A percentile compares a stretch with the other conserved stretches of the same genome.
phyloP scores from a whole-genome alignment of 495 filamentous ascomycete genomes.

The Penicillium paxilli region DNA sequence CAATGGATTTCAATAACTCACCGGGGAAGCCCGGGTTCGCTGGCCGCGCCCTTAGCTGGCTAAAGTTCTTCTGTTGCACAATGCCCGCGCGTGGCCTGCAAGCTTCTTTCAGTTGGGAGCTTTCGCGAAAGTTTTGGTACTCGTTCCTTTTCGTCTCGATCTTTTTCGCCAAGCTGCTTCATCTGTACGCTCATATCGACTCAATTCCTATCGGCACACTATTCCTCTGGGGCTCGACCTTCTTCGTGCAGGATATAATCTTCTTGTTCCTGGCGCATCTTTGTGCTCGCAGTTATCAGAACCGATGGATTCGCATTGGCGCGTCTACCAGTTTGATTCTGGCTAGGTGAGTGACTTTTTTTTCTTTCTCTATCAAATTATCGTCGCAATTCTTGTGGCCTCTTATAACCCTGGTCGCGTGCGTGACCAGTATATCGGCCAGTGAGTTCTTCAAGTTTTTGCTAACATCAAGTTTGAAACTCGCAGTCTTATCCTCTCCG shows the following conservation, averaged over 20 bases:
- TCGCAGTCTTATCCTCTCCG: conserved; percentile 32
- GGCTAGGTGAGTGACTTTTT: conserved; percentile 8
- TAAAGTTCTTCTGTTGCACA: conserved; percentile 14
- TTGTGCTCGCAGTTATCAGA: conserved; percentile 10
- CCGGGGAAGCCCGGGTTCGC: conserved; percentile 7
- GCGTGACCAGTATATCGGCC: neutral
- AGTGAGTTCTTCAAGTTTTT: no score
- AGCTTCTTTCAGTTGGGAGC: conserved; percentile 10
- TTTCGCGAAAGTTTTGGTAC: conserved; percentile 20
- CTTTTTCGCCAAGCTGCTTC: conserved; percentile 26
- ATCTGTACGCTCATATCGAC: conserved; percentile 26
- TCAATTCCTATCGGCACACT: conserved; percentile 17
- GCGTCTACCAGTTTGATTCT: conserved; percentile 8
- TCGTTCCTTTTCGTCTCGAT: conserved; percentile 20
- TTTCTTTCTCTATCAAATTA: neutral
- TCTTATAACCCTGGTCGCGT: neutral
- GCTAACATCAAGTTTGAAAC: neutral
- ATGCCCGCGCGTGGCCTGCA: conserved; percentile 12
- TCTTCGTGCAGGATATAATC: conserved; percentile 27
- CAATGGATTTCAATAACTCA: conserved; percentile 1
- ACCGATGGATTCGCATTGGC: conserved; percentile 6
- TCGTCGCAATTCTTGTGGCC: neutral
- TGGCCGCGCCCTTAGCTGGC: neutral
- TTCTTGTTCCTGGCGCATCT: conserved; percentile 16
- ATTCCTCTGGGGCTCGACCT: conserved; percentile 28